Base-by-base conservation (phyloP, 768 basidiomycete species). In the Tylopilus rubrobrunneus region DNA sequence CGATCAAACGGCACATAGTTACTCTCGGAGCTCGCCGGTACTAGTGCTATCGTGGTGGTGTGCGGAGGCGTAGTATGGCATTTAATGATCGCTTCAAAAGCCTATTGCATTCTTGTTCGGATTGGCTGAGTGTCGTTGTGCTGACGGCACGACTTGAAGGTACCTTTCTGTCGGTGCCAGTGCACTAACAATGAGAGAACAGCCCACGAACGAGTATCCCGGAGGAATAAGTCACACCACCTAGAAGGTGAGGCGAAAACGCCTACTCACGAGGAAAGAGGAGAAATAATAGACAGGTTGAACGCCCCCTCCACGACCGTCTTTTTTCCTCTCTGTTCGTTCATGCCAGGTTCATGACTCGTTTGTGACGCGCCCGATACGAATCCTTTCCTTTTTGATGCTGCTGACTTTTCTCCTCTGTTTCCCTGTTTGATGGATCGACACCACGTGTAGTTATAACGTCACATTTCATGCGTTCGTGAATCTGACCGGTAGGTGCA, bases 281-380 rank as follows among this genome's bases (percentile, higher is more conserved):
- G 39, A 9, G 34, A 43, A 42, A 4, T 14, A 29, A 14, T 31
- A 25, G 19, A 19, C 19, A 51, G 28, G 25, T 45, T 44, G 33
- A 51, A 51, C 31, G 27, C 6, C 33, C 25, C 25, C 11, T 17
- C 28, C 19, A 19, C 19, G 19, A 19, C 19, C 19, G 19, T 19
- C 19, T 19, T 19, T 19, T 25, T 4, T 28, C 31, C 44, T 3
- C 12, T 27, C 14, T 37, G 15, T 37, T 37, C 14, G 52, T 52
- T 65, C 64, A 63, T 67, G 66, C 63, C 52, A 39, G 63, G 61
- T 54, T 60, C 63, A 67, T 67, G 65, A 67, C 25, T 19, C 31
- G 15, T 28, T 34, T 47, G 25, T 48, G 45, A 64, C 45, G 34
- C 28, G n/a, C 25, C 47, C 21, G 50, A 53, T 60, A 58, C 54